These are phyloP conservation scores for Paramecium primaurelia DNA, from an alignment of 73 alveolate genomes.

Conservation along the genomic window DNA sequence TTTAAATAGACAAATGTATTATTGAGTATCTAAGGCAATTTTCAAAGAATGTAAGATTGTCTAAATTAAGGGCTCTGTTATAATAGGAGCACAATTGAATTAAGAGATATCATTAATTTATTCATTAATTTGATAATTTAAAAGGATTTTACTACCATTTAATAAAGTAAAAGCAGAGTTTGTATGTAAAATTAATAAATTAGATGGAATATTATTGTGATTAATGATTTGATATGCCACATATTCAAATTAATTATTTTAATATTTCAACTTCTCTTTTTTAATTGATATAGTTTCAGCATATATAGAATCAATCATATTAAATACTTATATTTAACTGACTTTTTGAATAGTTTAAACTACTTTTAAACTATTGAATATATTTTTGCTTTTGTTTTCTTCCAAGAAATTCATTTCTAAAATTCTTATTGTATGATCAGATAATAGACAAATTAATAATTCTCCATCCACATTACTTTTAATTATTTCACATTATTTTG, in stretches of 20 bases:
- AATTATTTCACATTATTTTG: slow-evolving; percentile 26
- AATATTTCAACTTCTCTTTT: not conserved
- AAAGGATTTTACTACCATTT: slow-evolving; percentile 1
- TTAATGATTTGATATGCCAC: slow-evolving; percentile 27
- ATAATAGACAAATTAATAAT: slow-evolving; percentile 30
- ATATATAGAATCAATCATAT: not conserved
- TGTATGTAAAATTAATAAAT: not conserved
- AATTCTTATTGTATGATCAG: slow-evolving; percentile 13
- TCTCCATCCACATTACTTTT: slow-evolving; percentile 52
- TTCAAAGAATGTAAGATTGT: not conserved
- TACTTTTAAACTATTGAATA: slow-evolving; percentile 43
- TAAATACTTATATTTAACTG: not conserved
- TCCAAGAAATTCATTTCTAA: slow-evolving; percentile 44
- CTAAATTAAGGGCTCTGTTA: not conserved
- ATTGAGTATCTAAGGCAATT: not conserved
- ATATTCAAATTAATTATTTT: not conserved
- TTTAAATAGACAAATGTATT: not conserved
- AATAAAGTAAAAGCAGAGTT: not conserved
- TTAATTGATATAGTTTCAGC: not conserved
- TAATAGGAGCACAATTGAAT: slow-evolving; percentile 1
- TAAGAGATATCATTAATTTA: not conserved
- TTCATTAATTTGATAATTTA: not conserved
- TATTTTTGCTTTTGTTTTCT: not conserved
- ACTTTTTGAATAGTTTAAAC: slow-evolving; percentile 43
- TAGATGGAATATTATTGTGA: not conserved